Conservation (phyloP, 441 rosid genomes). For the Adansonia rubrostipa region DNA sequence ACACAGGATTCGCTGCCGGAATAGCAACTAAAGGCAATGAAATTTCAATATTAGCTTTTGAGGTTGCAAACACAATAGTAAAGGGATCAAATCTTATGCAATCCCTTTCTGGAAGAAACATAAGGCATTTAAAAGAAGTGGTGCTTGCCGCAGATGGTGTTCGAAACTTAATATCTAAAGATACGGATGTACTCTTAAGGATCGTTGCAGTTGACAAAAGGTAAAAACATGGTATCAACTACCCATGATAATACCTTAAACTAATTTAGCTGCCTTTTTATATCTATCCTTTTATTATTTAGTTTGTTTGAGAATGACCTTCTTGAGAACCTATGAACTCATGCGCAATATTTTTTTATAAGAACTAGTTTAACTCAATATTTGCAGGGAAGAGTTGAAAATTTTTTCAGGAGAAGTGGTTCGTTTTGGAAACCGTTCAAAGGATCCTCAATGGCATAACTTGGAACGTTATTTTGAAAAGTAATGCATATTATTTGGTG, state of each 20-base stretch:
- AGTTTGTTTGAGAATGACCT: background rate
- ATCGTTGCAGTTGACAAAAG: constrained; percentile 69
- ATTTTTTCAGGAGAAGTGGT: constrained; percentile 72
- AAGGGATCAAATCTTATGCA: constrained; percentile 73
- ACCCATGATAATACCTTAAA: background rate
- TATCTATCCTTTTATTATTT: constrained; percentile 9
- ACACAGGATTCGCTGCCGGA: constrained; percentile 60
- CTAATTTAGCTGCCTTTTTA: background rate
- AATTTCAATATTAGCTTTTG: constrained; percentile 65
- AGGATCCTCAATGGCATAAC: constrained; percentile 81
- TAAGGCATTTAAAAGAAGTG: constrained; percentile 48
- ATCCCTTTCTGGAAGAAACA: constrained; percentile 56
- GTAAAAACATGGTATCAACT: constrained; percentile 31
- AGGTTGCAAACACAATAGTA: constrained; percentile 73
- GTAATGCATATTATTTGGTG: constrained; percentile 37
- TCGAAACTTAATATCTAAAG: constrained; percentile 61
- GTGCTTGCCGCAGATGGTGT: constrained; percentile 63
- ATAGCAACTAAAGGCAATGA: constrained; percentile 63
- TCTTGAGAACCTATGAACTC: background rate
- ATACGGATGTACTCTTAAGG: constrained; percentile 54
- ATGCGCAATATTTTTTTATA: background rate
- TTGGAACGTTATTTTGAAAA: constrained; percentile 69
- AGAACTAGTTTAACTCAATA: constrained; percentile 11
- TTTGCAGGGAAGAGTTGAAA: constrained; percentile 65
- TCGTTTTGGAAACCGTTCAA: constrained; percentile 77